Evolutionary conservation across 441 rosid species (phyloP), one percentile per base, ranked within the genome.

Genomic region (Raphanus hybrid): DNA sequence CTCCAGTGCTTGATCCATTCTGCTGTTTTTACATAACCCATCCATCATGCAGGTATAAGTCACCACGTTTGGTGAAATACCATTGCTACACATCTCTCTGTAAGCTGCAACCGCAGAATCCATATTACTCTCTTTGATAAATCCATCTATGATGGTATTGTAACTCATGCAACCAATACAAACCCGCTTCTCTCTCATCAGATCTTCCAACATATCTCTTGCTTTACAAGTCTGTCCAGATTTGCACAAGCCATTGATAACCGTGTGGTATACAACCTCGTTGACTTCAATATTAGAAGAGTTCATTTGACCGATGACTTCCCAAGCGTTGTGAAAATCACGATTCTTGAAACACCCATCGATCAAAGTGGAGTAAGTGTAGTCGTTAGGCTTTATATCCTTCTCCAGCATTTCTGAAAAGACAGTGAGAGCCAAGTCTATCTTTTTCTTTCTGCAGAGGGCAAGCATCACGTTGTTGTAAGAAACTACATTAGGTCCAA

Each of bases 131-230:
- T 86, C 91, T 80, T 84, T 88, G 52, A 86, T 52, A 75, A 84
- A 86, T n/a, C 97, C 92, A 78, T 90, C 81, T 57, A 89, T 84
- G 43, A 92, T 82, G 74, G 75, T 82, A 71, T 85, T 90, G 82
- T 87, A 89, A 20, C 89, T 80, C 80, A 80, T 55, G 83, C 88
- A 84, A 41, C 43, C 69, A 4, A 86, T 86, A 66, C 83, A 11
- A 58, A 89, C 83, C 45, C 87, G 87, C 61, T 79, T 71, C 18
- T 74, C 83, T 9, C 39, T 18, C 1, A 67, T 32, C 74, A 84
- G 84, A 61, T 60, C 81, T 84, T 71, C 78, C 83, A 92, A 75
- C 75, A 14, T 39, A 20, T 83, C 86, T 77, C 66, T 76, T 61
- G 90, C 92, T 74, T 84, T 86, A 6, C 78, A 77, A 39, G 89